These are phyloP conservation scores for Taphrina sp. DNA, from an alignment of 1,139 yeast genomes.

Conservation along the genomic window DNA sequence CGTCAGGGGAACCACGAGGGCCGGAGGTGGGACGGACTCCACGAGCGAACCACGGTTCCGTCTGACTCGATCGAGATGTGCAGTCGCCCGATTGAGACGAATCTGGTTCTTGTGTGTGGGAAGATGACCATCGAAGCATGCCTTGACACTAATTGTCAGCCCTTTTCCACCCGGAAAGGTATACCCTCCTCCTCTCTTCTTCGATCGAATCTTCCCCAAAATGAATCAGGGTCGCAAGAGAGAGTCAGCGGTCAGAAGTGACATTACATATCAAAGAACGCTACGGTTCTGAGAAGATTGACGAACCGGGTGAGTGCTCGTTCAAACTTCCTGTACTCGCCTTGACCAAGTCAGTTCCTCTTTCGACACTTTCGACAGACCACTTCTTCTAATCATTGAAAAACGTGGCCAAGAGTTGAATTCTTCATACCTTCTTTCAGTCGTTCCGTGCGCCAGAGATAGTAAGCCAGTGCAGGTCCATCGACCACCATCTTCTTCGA, in stretches of 20 bases:
- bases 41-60: conserved; percentile 6
- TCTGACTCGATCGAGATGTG: background rate
- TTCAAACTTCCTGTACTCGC: conserved; percentile 1
- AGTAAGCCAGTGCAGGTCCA: conserved; percentile 18
- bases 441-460: conserved; percentile 2
- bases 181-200: no score
- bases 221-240: no score
- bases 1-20: conserved; percentile 7
- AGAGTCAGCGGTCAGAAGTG: no score
- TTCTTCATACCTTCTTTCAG: conserved; percentile 7
- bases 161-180: no score
- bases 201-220: no score
- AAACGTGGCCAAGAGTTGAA: no score
- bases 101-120: conserved; percentile 6
- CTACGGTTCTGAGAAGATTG: background rate
- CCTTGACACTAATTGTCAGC: background rate
- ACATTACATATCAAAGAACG: conserved; percentile 1
- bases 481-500: background rate
- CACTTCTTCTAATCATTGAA: no score
- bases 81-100: conserved; percentile 2
- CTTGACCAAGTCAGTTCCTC: background rate
- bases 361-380: no score
- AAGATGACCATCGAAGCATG: conserved; percentile 11
- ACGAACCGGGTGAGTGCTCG: background rate
- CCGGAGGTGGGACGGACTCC: conserved; percentile 3